Percentiles rank a stretch among this genome's conserved stretches.
phyloP scores from a whole-genome alignment of 2,329 filamentous ascomycete species.

The Hymenoscyphus fructigenus region DNA sequence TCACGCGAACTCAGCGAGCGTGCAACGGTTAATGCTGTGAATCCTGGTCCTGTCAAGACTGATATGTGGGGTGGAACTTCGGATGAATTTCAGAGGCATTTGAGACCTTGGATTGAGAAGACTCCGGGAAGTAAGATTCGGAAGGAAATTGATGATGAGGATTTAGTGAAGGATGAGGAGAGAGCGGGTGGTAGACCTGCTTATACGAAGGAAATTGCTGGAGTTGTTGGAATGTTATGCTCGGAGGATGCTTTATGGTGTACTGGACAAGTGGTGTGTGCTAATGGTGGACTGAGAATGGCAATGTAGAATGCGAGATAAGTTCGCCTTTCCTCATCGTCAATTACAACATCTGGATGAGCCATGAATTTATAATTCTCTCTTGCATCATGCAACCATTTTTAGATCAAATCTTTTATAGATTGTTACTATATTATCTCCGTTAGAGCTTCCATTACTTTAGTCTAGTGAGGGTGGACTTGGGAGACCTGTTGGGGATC shows the following conservation, averaged over 20 bases:
- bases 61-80: conserved; percentile 63
- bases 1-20: conserved; percentile 59
- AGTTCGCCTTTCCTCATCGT: background rate
- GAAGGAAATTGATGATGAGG: conserved; percentile 59
- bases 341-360: background rate
- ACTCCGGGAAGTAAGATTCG: conserved; percentile 65
- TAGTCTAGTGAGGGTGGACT: too few species aligned
- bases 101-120: conserved; percentile 60
- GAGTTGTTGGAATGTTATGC: conserved; percentile 75
- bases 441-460: too few species aligned
- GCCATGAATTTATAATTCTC: too few species aligned
- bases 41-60: conserved; percentile 64
- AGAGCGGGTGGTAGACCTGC: conserved; percentile 58
- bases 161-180: conserved; percentile 58
- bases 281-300: conserved; percentile 74
- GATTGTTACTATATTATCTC: too few species aligned
- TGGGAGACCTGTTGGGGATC: too few species aligned
- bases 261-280: conserved; percentile 76
- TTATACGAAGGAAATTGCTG: conserved; percentile 70
- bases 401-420: too few species aligned
- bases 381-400: too few species aligned
- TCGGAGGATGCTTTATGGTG: conserved; percentile 71
- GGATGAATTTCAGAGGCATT: conserved; percentile 55
- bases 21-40: conserved; percentile 64
- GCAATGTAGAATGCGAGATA: conserved; percentile 12